Evolutionary conservation across 2,329 filamentous ascomycete genomes (phyloP).

Genomic region (Stemphylium vesicarium): DNA sequence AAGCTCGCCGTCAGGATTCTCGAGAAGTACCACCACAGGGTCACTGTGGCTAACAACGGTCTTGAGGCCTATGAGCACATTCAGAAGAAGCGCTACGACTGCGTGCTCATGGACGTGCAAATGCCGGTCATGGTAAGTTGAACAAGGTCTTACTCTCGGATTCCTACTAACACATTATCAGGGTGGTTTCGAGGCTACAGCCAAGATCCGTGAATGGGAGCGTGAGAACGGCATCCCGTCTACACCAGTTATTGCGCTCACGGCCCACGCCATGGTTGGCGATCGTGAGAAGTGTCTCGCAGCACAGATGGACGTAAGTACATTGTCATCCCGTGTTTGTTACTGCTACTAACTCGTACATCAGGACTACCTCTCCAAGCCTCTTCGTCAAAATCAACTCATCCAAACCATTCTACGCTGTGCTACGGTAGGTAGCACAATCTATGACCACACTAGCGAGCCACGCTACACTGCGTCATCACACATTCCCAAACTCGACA

Average conservation of each 20-base stretch:
- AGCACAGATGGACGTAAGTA: conserved; percentile 84
- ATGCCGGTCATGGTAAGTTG: conserved; percentile 94
- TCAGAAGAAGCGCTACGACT: conserved; percentile 90
- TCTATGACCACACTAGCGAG: conserved; percentile 69
- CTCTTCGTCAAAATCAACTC: conserved; percentile 93
- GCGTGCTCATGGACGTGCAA: conserved; percentile 98
- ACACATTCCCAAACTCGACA: conserved; percentile 8
- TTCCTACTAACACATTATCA: conserved; percentile 53
- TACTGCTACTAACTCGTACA: conserved; percentile 18
- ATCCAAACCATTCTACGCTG: conserved; percentile 98
- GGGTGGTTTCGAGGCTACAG: conserved; percentile 96
- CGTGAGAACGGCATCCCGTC: conserved; percentile 77
- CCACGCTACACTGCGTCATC: conserved; percentile 13
- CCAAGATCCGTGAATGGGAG: conserved; percentile 95
- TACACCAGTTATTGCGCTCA: conserved; percentile 95
- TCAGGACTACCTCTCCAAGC: conserved; percentile 90
- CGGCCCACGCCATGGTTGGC: conserved; percentile 97
- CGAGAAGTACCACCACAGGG: conserved; percentile 92
- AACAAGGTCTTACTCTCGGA: not conserved
- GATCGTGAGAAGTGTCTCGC: conserved; percentile 98
- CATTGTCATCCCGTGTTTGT: not conserved
- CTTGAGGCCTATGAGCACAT: conserved; percentile 92
- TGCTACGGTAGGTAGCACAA: conserved; percentile 83
- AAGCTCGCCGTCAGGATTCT: conserved; percentile 94
- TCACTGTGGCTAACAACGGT: conserved; percentile 93